Evolutionary conservation across 805 yeast species (phyloP).

Genomic region (Candida golubevii): DNA sequence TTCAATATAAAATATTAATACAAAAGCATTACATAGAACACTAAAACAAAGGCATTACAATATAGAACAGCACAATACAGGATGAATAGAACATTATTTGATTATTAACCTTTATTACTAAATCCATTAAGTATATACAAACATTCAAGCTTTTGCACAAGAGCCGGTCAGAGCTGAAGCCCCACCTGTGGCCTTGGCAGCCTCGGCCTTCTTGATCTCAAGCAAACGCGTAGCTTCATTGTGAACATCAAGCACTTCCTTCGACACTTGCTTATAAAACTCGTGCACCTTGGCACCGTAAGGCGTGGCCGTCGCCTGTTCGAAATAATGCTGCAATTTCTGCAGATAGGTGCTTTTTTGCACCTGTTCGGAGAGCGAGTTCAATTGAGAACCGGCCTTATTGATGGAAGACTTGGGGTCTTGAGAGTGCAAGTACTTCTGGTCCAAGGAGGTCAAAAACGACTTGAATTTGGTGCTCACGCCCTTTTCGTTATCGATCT

Average conservation of each 20-base stretch:
- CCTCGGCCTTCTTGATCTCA: slow-evolving; percentile 45
- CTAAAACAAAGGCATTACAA: too few species aligned
- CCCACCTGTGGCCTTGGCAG: not conserved
- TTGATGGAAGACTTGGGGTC: slow-evolving; percentile 44
- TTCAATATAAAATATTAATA: too few species aligned
- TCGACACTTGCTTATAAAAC: slow-evolving; percentile 53
- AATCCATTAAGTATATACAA: too few species aligned
- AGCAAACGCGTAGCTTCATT: slow-evolving; percentile 71
- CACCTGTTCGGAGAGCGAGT: slow-evolving; percentile 36
- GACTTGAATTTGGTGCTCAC: slow-evolving; percentile 50
- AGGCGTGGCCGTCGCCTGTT: slow-evolving; percentile 41
- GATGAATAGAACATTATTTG: too few species aligned
- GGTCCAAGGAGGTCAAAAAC: slow-evolving; percentile 53
- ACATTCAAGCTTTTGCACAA: too few species aligned
- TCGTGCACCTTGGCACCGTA: slow-evolving; percentile 58
- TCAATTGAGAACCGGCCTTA: slow-evolving; percentile 23
- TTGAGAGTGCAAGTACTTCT: slow-evolving; percentile 53
- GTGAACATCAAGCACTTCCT: slow-evolving; percentile 62
- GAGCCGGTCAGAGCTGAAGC: not conserved
- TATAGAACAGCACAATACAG: too few species aligned
- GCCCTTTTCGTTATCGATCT: slow-evolving; percentile 63
- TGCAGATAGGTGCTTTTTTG: slow-evolving; percentile 29
- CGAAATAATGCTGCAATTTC: slow-evolving; percentile 42
- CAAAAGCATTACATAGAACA: too few species aligned
- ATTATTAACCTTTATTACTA: too few species aligned